Evolutionary conservation across 2,329 filamentous ascomycete species (phyloP), one percentile per base, ranked within the genome.

Genomic region (Arthrobotrys iridis): DNA sequence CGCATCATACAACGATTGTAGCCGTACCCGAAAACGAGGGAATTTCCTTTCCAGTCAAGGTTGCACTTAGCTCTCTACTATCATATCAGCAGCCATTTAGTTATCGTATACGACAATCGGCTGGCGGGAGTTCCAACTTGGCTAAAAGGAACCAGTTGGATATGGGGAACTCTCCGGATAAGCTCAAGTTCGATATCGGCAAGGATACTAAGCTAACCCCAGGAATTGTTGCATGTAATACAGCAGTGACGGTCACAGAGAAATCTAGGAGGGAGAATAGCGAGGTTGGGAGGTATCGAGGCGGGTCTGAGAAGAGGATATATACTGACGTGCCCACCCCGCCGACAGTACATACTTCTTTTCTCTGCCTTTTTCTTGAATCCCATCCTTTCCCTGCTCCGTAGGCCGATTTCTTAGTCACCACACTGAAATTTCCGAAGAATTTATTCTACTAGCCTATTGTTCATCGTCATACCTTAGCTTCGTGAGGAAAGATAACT

Each of bases 301-400:
- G 26, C 24, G 60, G 62, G 26, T 15, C 66, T n/a, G 33, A 52
- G 37, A 40, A 52, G 13, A 50, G 57, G 22, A 68, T 75, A 75
- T 75, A 75, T 68, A 63, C 58, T 33, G 71, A 68, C 41, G 71
- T 50, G 62, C 67, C 40, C 18, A 30, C 50, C 30, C 70, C 70
- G 40, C 62, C 52, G 26, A 52, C 55, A 8, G 35, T 63, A 10
- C 63, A 75, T 37, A 41, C 46, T 20, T 65, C 55, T 45, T 62
- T 45, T 48, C 63, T 68, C 57, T 63, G 63, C 43, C 63, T 68
- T 22, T 11, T 75, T 15, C 30, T 68, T 20, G 63, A 68, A 26
- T 75, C 67, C 30, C 40, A 63, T 46, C 46, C 63, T 4, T 64
- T 58, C 30, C 48, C 63, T 28, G 62, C 60, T 50, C 28, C 52